Evolutionary conservation across 2,329 filamentous ascomycete genomes (phyloP).

Genomic region (Calonectria crousiana): DNA sequence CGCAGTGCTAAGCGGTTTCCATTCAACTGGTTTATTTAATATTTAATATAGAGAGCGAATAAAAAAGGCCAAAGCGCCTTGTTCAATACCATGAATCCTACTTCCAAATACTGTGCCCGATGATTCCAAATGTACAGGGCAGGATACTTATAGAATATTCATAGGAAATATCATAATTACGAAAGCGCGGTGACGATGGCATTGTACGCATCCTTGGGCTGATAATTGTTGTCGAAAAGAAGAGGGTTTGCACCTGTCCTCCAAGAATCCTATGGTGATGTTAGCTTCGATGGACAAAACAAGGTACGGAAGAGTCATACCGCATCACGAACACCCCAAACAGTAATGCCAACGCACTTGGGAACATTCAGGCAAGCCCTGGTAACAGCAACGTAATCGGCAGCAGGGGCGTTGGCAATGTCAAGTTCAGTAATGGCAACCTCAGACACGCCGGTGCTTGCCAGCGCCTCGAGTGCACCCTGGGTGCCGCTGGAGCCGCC

Average conservation of each 20-base stretch:
- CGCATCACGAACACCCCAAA: conserved; percentile 66
- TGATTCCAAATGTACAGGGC: neutral
- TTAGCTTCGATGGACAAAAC: neutral
- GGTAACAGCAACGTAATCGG: conserved; percentile 70
- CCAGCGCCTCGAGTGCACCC: conserved; percentile 38
- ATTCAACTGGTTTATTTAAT: neutral
- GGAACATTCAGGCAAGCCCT: conserved; percentile 68
- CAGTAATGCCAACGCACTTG: conserved; percentile 75
- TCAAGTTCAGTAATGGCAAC: conserved; percentile 78
- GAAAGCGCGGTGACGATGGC: conserved; percentile 43
- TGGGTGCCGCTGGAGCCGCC: conserved; percentile 51
- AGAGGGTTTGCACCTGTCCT: conserved; percentile 62
- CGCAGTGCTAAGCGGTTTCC: neutral
- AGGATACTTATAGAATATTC: neutral
- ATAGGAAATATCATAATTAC: neutral
- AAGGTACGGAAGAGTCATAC: neutral
- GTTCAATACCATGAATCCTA: neutral
- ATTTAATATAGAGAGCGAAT: neutral
- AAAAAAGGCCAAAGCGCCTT: neutral
- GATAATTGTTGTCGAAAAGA: conserved; percentile 65
- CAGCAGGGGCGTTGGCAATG: conserved; percentile 67
- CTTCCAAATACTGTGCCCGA: neutral
- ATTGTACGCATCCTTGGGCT: conserved; percentile 65
- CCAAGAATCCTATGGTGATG: conserved; percentile 54
- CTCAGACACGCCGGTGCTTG: conserved; percentile 66